Conservation (phyloP, 2,329 filamentous ascomycete species). For the Penicillium sp. region DNA sequence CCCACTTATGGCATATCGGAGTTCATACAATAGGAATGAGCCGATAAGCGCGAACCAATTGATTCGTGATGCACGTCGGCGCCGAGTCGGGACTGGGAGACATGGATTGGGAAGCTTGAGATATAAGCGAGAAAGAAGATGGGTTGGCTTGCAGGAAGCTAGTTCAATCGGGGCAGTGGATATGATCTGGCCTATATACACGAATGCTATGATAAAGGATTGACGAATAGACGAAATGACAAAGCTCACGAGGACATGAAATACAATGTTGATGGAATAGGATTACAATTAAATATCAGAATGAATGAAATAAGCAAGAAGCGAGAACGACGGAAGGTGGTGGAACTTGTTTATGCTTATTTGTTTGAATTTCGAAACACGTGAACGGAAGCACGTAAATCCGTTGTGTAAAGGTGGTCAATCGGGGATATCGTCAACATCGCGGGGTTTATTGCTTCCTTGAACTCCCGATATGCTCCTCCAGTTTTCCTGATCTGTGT, state of each 20-base stretch:
- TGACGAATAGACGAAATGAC: too few species aligned
- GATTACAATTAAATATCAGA: too few species aligned
- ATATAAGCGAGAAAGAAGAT: not conserved
- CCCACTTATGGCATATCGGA: not conserved
- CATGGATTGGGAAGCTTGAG: not conserved
- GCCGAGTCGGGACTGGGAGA: slow-evolving; percentile 1
- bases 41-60: slow-evolving; percentile 13
- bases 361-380: slow-evolving; percentile 6
- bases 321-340: not conserved
- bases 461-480: slow-evolving; percentile 3
- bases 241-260: too few species aligned
- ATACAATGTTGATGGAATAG: too few species aligned
- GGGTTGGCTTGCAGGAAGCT: not conserved
- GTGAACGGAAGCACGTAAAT: slow-evolving; percentile 32
- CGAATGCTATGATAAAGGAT: too few species aligned
- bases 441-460: slow-evolving; percentile 8
- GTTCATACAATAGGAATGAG: not conserved
- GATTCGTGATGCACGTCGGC: slow-evolving; percentile 5
- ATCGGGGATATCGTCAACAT: slow-evolving; percentile 29
- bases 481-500: slow-evolving; percentile 3
- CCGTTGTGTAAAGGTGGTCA: slow-evolving; percentile 37
- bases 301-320: not conserved
- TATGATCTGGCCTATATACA: not conserved
- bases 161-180: not conserved
- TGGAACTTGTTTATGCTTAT: not conserved